phyloP scores from a whole-genome alignment of 1,284 basidiomycete species.

The Malassezia cuniculi region DNA sequence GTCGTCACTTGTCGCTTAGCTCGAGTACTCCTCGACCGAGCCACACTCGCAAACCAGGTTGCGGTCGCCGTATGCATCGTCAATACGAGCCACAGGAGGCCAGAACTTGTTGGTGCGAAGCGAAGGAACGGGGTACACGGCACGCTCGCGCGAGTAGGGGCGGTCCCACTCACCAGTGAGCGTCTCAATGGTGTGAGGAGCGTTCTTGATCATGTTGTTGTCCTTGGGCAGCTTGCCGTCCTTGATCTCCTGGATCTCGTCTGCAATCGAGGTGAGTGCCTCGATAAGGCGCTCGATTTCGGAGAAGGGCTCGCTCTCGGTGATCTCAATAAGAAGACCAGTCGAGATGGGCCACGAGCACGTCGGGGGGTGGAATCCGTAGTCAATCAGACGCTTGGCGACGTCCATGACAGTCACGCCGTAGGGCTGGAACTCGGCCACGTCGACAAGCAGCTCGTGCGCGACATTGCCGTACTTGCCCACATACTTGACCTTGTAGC shows the following conservation, averaged over 20 bases:
- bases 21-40: constrained; percentile 24
- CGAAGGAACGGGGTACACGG: constrained; percentile 31
- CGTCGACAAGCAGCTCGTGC: constrained; percentile 86
- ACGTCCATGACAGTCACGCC: constrained; percentile 89
- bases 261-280: constrained; percentile 87
- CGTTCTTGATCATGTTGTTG: constrained; percentile 73
- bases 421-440: constrained; percentile 77
- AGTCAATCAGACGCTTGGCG: constrained; percentile 75
- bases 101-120: constrained; percentile 37
- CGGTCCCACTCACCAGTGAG: constrained; percentile 70
- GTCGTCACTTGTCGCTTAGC: too few relatives aligned
- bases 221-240: constrained; percentile 56
- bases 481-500: constrained; percentile 80
- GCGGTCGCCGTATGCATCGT: constrained; percentile 35
- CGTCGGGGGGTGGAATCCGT: constrained; percentile 36
- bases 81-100: constrained; percentile 34
- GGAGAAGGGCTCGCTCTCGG: constrained; percentile 36
- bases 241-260: constrained; percentile 77
- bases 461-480: constrained; percentile 82
- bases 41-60: constrained; percentile 33
- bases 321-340: constrained; percentile 40
- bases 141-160: constrained; percentile 28
- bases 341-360: constrained; percentile 44
- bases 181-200: constrained; percentile 73
- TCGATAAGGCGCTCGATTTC: constrained; percentile 64